These are phyloP conservation scores for Triangularia verruculosa DNA, from an alignment of 2,329 filamentous ascomycete species.

Conservation along the genomic window DNA sequence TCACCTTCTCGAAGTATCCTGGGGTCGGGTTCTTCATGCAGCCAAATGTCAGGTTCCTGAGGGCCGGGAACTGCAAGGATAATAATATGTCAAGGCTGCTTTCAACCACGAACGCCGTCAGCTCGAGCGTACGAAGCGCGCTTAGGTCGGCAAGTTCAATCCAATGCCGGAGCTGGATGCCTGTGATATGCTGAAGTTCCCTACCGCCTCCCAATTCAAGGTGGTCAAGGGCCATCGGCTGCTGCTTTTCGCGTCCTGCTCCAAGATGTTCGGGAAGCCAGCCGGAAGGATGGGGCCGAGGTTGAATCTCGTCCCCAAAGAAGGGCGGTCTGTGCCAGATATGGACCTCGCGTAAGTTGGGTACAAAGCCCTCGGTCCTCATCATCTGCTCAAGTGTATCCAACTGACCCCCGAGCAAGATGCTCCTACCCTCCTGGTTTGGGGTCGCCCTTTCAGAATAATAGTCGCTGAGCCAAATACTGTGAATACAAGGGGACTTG, in stretches of 20 bases:
- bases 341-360: constrained; percentile 2
- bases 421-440: neutral
- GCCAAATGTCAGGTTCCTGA: neutral
- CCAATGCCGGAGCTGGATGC: neutral
- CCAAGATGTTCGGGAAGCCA: neutral
- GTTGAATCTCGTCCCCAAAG: neutral
- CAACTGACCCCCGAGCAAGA: neutral
- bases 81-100: neutral
- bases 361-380: neutral
- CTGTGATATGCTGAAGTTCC: neutral
- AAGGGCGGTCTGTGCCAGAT: neutral
- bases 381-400: neutral
- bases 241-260: neutral
- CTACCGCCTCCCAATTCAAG: neutral
- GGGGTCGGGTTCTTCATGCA: neutral
- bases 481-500: constrained; percentile 2
- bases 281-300: neutral
- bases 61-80: neutral
- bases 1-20: neutral
- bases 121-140: neutral
- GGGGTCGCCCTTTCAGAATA: no score
- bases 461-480: neutral
- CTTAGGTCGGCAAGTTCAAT: neutral
- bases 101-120: neutral
- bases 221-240: neutral